phyloP scores from a whole-genome alignment of 2,329 filamentous ascomycete species.

The Chaetomiaceae sp. region DNA sequence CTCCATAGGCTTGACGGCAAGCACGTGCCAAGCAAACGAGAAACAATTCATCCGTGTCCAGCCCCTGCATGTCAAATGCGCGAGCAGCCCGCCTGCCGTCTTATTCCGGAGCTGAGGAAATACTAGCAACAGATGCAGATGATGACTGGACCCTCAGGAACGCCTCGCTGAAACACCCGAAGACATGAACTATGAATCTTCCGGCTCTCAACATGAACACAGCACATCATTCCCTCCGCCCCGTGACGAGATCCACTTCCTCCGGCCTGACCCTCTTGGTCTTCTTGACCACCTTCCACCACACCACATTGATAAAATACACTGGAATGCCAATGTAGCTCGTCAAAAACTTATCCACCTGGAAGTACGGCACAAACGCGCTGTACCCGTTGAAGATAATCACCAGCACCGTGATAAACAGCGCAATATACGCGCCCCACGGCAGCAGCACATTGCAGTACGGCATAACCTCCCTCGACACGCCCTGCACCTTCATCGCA shows the following conservation, averaged over 20 bases:
- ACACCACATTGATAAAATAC: constrained; percentile 52
- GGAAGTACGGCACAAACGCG: constrained; percentile 58
- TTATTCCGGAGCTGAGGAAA: no score
- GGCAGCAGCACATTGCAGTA: constrained; percentile 36
- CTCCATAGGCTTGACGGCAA: no score
- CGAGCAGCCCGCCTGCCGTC: no score
- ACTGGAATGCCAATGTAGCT: constrained; percentile 39
- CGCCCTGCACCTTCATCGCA: constrained; percentile 33
- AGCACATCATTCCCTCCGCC: constrained; percentile 30
- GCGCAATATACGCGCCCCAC: constrained; percentile 33
- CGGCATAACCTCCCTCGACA: constrained; percentile 30
- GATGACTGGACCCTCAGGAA: not conserved
- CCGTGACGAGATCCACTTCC: constrained; percentile 52
- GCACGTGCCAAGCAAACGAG: no score
- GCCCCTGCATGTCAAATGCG: no score
- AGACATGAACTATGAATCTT: no score
- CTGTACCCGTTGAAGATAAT: constrained; percentile 60
- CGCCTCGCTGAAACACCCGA: not conserved
- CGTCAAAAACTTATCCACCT: constrained; percentile 57
- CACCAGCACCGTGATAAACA: constrained; percentile 32
- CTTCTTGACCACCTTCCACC: constrained; percentile 57
- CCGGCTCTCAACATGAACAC: no score
- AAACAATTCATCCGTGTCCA: no score
- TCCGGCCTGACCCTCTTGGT: constrained; percentile 46
- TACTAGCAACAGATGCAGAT: no score